Evolutionary conservation across 192 early-diverging fungal species (phyloP).

Genomic region (Coemansia sp.): DNA sequence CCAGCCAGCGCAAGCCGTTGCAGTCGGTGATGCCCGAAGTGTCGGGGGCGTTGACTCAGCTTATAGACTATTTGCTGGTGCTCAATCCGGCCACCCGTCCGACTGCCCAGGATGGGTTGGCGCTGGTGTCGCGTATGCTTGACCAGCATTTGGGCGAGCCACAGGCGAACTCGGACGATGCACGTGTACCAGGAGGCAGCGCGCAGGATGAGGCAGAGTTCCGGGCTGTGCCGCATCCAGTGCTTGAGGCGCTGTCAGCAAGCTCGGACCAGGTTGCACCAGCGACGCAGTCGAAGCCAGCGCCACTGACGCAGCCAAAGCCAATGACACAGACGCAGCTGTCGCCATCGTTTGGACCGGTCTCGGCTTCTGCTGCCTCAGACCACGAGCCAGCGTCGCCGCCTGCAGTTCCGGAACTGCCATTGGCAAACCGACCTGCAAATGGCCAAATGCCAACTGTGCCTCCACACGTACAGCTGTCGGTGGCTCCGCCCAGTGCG

Average conservation of each 20-base stretch:
- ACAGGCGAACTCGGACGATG: slow-evolving; percentile 13
- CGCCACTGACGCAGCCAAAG: not conserved
- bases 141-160: slow-evolving; percentile 40
- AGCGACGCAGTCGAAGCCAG: not conserved
- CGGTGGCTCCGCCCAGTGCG: not conserved
- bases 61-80: slow-evolving; percentile 71
- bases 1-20: slow-evolving; percentile 57
- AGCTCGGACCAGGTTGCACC: not conserved
- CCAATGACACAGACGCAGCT: not conserved
- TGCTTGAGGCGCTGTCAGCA: not conserved
- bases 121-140: slow-evolving; percentile 47
- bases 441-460: not conserved
- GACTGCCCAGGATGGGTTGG: slow-evolving; percentile 71
- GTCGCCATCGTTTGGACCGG: not conserved
- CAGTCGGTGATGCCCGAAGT: slow-evolving; percentile 61
- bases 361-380: not conserved
- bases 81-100: slow-evolving; percentile 78
- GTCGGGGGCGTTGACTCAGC: slow-evolving; percentile 54
- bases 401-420: not conserved
- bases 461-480: not conserved
- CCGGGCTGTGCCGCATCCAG: slow-evolving; percentile 4
- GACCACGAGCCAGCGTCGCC: not conserved
- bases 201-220: not conserved
- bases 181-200: not conserved
- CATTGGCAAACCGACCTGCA: not conserved